These are phyloP conservation scores for Xylaria sp. DNA, from an alignment of 2,329 filamentous ascomycete genomes.

Conservation along the genomic window DNA sequence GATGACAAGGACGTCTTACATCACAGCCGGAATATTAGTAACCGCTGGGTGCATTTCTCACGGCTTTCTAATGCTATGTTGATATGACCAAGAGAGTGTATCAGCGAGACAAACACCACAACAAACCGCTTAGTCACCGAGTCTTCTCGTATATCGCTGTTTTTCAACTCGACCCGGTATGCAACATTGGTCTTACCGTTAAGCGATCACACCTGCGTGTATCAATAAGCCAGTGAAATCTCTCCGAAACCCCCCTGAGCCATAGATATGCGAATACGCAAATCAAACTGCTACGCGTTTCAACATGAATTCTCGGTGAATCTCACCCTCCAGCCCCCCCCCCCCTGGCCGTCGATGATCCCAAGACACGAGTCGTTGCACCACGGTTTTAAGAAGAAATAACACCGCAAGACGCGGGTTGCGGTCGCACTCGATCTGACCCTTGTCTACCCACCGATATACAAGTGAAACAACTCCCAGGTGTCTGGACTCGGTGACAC, in stretches of 20 bases:
- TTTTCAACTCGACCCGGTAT: not conserved
- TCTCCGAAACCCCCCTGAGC: not conserved
- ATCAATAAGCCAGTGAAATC: not conserved
- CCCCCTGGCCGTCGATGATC: not conserved
- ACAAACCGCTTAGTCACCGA: not conserved
- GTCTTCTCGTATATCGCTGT: not conserved
- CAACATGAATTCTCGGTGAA: not conserved
- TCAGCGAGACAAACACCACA: not conserved
- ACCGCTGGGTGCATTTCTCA: not conserved
- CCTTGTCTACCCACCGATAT: not conserved
- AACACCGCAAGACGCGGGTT: not conserved
- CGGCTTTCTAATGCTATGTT: not conserved
- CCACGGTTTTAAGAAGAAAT: not conserved
- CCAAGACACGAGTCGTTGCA: not conserved
- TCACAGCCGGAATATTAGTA: not conserved
- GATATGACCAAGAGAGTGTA: not conserved
- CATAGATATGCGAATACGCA: not conserved
- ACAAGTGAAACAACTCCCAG: not conserved
- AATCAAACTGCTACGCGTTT: not conserved
- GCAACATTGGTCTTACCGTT: not conserved
- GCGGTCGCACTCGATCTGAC: no score
- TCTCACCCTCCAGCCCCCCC: not conserved
- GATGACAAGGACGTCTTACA: not conserved
- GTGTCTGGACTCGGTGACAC: not conserved
- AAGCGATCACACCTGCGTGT: not conserved